Base-by-base conservation (phyloP, 768 basidiomycete genomes). In the Leccinum incarnatum region DNA sequence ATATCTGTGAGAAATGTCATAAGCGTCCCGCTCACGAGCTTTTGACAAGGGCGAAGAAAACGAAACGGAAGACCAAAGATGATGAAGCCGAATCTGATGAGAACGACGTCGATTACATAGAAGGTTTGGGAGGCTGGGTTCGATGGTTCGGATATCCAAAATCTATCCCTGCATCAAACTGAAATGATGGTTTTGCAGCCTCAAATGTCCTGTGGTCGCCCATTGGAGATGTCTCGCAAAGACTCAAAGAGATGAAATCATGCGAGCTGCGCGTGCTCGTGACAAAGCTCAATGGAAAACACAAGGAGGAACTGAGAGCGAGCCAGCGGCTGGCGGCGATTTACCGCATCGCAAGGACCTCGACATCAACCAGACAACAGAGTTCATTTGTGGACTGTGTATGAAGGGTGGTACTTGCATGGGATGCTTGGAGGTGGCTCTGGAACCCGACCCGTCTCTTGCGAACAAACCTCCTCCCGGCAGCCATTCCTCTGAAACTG, bases 321-420 rank as follows among this genome's bases (percentile, higher is more conserved):
- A 63, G 27, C 49, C 62, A 23, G 45, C 54, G 15, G 19, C 58
- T 37, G 66, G 66, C 42, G 66, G 66, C 42, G 73, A 77, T 47
- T 79, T 80, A 40, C 68, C 67, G 4, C 83, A 83, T 68, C 80
- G 83, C 32, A 65, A 68, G 14, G 77, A 71, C 0, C 75, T 93
- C 11, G 74, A 73, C 47, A 59, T 75, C 36, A 66, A 82, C 58
- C 79, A 91, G 71, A 89, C 81, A 8, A 92, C 90, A 0, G 89
- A 92, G 64, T 94, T 92, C 63, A 76, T 91, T 29, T 94, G 92
- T 66, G 82, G 85, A 36, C 72, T 82, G 8, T 93, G 92, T 69
- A 81, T 78, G 69, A 88, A 87, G 66, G 89, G 89, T 8, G 88
- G 89, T 14, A 72, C 83, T n/a, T 94, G 91, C 69, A 86, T 93